phyloP scores from a whole-genome alignment of 345 rosid species.

The Stellera chamaejasme region DNA sequence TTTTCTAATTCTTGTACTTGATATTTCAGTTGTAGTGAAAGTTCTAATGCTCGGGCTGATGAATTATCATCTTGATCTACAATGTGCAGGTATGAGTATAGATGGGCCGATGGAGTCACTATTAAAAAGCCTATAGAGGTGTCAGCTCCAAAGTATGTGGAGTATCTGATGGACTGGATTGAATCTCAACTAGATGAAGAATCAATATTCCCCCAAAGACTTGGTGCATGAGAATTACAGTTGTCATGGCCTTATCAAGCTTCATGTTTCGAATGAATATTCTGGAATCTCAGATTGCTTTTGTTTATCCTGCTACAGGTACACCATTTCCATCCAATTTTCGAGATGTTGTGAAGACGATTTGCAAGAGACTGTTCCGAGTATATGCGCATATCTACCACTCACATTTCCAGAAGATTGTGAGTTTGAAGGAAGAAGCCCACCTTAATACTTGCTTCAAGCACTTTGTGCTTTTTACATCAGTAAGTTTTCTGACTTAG shows the following conservation, averaged over 20 bases:
- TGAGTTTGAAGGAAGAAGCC: slow-evolving; percentile 64
- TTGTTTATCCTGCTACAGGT: slow-evolving; percentile 22
- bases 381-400: slow-evolving; percentile 72
- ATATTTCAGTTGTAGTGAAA: too few relatives aligned
- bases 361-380: slow-evolving; percentile 54
- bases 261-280: too few relatives aligned
- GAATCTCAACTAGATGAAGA: slow-evolving; percentile 61
- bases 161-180: slow-evolving; percentile 72
- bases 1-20: too few relatives aligned
- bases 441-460: slow-evolving; percentile 74
- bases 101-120: slow-evolving; percentile 71
- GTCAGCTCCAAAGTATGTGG: slow-evolving; percentile 70
- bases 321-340: slow-evolving; percentile 52
- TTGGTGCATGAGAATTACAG: slow-evolving; percentile 25
- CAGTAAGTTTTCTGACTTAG: slow-evolving; percentile 25
- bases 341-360: slow-evolving; percentile 52
- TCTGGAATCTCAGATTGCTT: neutral
- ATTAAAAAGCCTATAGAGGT: slow-evolving; percentile 71
- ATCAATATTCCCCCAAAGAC: slow-evolving; percentile 49
- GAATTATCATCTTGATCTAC: neutral
- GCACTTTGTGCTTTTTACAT: slow-evolving; percentile 58
- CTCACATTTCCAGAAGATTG: slow-evolving; percentile 67
- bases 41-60: too few relatives aligned
- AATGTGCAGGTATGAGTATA: slow-evolving; percentile 47
- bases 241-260: neutral